Evolutionary conservation across 208 protist genomes (phyloP).

Genomic region (Leishmania martiniquensis): DNA sequence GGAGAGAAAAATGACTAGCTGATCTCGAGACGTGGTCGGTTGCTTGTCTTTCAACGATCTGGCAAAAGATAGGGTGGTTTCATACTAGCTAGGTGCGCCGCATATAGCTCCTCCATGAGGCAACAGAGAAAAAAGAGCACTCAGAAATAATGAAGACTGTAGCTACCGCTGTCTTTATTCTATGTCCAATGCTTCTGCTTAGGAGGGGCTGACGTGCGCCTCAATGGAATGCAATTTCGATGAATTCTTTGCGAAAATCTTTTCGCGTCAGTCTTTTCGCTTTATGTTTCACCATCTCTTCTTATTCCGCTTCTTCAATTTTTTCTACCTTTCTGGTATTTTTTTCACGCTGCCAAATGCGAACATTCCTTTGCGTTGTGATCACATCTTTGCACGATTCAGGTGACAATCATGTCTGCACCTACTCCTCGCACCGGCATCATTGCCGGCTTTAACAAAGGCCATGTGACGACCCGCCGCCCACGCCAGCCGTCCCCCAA

Average conservation of each 20-base stretch:
- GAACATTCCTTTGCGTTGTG: neutral
- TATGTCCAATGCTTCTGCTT: neutral
- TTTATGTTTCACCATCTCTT: neutral
- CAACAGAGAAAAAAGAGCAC: neutral
- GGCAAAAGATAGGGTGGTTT: neutral
- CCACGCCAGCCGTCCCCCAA: constrained; percentile 71
- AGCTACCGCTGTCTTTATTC: neutral
- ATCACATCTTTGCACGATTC: neutral
- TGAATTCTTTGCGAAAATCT: neutral
- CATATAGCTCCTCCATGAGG: neutral
- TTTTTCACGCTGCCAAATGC: neutral
- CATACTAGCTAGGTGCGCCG: neutral
- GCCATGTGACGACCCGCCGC: constrained; percentile 90
- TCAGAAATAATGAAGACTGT: neutral
- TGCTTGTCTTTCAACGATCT: neutral
- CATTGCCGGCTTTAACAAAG: constrained; percentile 94
- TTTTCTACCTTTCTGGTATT: neutral
- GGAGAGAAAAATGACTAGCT: neutral
- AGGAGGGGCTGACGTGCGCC: neutral
- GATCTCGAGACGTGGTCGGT: neutral
- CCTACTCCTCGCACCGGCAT: constrained; percentile 87
- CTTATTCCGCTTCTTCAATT: neutral
- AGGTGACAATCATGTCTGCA: constrained; percentile 53
- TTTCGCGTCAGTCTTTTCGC: constrained; percentile 1
- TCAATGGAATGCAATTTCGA: neutral